Conservation (phyloP, 352 stramenopile genomes). For the Pythium graminicola region DNA sequence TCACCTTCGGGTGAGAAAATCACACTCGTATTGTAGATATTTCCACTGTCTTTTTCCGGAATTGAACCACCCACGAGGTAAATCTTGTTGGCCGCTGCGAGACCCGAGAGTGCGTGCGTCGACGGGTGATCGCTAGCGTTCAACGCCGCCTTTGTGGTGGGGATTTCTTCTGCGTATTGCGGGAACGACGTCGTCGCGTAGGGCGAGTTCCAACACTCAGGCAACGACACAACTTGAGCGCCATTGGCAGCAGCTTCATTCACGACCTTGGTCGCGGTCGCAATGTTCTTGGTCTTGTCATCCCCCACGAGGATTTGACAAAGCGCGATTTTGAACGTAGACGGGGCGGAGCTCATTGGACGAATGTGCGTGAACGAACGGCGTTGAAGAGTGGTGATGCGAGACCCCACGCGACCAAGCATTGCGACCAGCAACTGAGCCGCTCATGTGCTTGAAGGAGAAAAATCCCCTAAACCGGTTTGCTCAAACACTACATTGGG, state of each 20-base stretch:
- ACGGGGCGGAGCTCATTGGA: constrained; percentile 12
- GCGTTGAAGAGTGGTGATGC: constrained; percentile 19
- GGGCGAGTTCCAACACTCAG: constrained; percentile 95
- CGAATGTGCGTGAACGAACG: constrained; percentile 14
- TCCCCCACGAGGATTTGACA: constrained; percentile 94
- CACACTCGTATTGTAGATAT: constrained; percentile 99
- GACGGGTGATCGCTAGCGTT: constrained; percentile 70
- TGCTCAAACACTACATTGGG: constrained; percentile 26
- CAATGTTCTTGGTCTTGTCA: constrained; percentile 83
- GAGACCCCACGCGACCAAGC: constrained; percentile 18
- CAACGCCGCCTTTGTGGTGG: constrained; percentile 50
- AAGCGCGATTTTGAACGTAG: constrained; percentile 90
- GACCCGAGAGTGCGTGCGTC: constrained; percentile 81
- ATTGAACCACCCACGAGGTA: constrained; percentile 98
- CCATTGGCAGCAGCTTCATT: constrained; percentile 62
- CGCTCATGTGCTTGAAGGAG: not conserved
- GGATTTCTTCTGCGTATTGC: constrained; percentile 96
- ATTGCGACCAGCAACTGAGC: constrained; percentile 4
- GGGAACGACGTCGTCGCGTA: constrained; percentile 98
- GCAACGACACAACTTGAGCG: constrained; percentile 88
- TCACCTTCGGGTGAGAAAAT: constrained; percentile 92
- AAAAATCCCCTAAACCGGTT: constrained; percentile 17
- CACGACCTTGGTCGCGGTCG: constrained; percentile 55
- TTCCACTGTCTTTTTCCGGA: constrained; percentile 82
- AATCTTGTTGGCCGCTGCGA: constrained; percentile 85